A percentile compares a stretch with the other conserved stretches of the same genome.
These are phyloP conservation scores for Fonsecaea monophora DNA, from an alignment of 2,329 filamentous ascomycete genomes.

Conservation along the genomic window DNA sequence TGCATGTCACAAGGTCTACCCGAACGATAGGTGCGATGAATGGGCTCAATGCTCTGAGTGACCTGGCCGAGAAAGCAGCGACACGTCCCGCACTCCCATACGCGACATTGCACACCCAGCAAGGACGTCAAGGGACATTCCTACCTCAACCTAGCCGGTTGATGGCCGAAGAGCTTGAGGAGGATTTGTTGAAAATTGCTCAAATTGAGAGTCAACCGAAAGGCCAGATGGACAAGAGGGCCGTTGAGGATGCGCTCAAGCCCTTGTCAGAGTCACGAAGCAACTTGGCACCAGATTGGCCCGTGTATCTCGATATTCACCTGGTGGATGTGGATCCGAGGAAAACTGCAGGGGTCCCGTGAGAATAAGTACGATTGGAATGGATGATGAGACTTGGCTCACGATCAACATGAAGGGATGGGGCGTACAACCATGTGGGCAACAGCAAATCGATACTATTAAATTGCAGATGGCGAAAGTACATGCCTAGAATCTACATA, in stretches of 20 bases:
- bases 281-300: constrained; percentile 54
- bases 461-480: neutral
- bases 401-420: constrained; percentile 1
- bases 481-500: neutral
- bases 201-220: constrained; percentile 48
- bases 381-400: neutral
- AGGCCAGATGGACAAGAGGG: constrained; percentile 51
- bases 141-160: constrained; percentile 51
- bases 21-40: constrained; percentile 57
- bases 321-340: constrained; percentile 46
- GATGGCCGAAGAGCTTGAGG: constrained; percentile 56
- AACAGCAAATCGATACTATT: neutral
- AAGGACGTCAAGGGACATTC: constrained; percentile 49
- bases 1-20: constrained; percentile 62
- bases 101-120: constrained; percentile 55
- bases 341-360: constrained; percentile 26
- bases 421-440: neutral
- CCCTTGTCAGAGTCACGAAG: constrained; percentile 40
- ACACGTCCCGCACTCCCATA: constrained; percentile 55
- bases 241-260: constrained; percentile 47
- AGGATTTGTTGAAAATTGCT: constrained; percentile 52
- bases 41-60: constrained; percentile 61
- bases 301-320: constrained; percentile 52
- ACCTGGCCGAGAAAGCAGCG: constrained; percentile 60
- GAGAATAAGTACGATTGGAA: neutral